A percentile compares a stretch with the other conserved stretches of the same genome.
phyloP scores from a whole-genome alignment of 2,329 filamentous ascomycete species.

The Lachnellula hyalina region DNA sequence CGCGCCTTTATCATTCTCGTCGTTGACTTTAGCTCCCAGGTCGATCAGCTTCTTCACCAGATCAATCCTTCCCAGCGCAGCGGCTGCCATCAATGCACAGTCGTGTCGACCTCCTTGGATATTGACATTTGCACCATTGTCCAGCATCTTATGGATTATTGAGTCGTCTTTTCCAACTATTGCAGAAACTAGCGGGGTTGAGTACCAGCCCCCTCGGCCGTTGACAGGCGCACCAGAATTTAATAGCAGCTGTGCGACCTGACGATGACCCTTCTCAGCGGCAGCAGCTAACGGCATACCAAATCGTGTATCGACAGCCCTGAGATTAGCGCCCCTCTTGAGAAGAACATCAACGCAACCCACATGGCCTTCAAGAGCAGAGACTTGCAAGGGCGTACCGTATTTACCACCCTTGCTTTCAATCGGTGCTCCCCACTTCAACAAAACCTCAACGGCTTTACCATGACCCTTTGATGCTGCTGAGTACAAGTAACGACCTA shows the following conservation, averaged over 20 bases:
- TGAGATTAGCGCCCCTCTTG: constrained; percentile 4
- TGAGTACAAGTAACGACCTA: neutral
- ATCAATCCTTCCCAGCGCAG: neutral
- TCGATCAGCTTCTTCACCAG: constrained; percentile 4
- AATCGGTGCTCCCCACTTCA: neutral
- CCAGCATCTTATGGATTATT: neutral
- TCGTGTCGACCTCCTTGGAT: neutral
- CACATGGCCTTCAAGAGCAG: neutral
- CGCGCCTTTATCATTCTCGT: neutral
- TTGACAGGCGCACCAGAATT: neutral
- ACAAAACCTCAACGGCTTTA: constrained; percentile 23
- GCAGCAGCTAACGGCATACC: neutral
- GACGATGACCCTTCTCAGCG: neutral
- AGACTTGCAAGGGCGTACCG: neutral
- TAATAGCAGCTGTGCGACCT: neutral
- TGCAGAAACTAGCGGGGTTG: neutral
- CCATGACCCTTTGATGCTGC: constrained; percentile 29
- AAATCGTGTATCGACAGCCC: neutral
- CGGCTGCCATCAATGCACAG: neutral
- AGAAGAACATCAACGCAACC: constrained; percentile 12
- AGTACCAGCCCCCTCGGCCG: neutral
- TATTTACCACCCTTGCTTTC: neutral
- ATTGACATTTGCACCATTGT: neutral
- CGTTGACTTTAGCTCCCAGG: neutral
- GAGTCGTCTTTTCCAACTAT: neutral